Evolutionary conservation across 1,284 basidiomycete species (phyloP), one percentile per base, ranked within the genome.

Genomic region (Cutaneotrichosporon mucoides): DNA sequence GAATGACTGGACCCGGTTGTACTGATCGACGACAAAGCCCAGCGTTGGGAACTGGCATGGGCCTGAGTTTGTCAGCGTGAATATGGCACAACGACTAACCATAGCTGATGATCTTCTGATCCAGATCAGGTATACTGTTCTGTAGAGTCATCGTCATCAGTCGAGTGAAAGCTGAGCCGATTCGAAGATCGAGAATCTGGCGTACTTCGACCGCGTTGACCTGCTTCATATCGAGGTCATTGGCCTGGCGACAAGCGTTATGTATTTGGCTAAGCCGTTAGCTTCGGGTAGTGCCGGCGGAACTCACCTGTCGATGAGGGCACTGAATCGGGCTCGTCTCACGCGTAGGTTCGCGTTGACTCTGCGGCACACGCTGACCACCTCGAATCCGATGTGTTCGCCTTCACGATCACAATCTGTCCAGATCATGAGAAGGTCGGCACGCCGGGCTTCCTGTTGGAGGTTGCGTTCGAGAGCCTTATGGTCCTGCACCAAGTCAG

Each of bases 391-490:
- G 65, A 99, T 99, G 73, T 96, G 90, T 78, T 99, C 95, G 42
- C 95, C 95, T 79, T 99, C 95, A 66, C 96, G 83, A 81, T 99
- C 95, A 77, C 95, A 99, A 82, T 99, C 95, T 40, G 95, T 99
- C 95, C 95, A 99, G 63, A 99, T 98, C 89, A 99, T 94, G 52
- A 99, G 79, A 63, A 86, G 84, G 62, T 94, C 85, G 1, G 89
- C 86, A 5, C 81, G 79, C 44, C 87, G 83, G 1, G 92, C 90
- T 76, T 95, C 92, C 3, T 73, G 76, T 60, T 81, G 79, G 15
- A 99, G 82, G 70, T 99, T 99, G 15, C 79, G 77, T 63, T 90
- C 92, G 54, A 98, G 89, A 0, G 80, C 73, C 66, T 87, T 86
- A 61, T 85, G 84, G 57, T 91, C 86, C 65, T 82, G 59, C 24